phyloP scores from a whole-genome alignment of 306 rosid species.

The Benincasa hispida region DNA sequence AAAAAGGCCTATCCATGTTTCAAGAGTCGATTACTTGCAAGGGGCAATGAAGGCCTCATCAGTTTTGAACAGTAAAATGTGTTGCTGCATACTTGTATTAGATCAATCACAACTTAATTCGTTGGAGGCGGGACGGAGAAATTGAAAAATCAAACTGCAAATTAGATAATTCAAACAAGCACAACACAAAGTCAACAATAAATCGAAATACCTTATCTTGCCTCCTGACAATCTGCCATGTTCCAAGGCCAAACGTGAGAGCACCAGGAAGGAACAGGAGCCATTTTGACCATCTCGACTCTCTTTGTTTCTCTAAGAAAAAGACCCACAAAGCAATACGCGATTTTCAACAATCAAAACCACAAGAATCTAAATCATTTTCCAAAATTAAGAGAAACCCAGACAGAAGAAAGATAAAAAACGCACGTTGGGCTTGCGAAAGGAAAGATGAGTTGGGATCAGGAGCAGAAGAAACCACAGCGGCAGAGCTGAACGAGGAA shows the following conservation, averaged over 20 bases:
- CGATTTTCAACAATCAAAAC: not conserved
- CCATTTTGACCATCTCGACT: constrained; percentile 54
- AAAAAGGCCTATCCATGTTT: not conserved
- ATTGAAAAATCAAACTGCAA: not conserved
- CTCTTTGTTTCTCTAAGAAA: constrained; percentile 25
- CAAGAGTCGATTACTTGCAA: not conserved
- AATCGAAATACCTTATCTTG: constrained; percentile 50
- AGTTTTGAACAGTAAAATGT: not conserved
- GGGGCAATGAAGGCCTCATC: not conserved
- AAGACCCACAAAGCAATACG: not conserved
- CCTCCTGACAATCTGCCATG: constrained; percentile 90
- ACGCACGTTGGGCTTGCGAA: constrained; percentile 37
- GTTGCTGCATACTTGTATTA: not conserved
- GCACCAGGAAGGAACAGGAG: constrained; percentile 84
- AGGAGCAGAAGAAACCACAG: constrained; percentile 25
- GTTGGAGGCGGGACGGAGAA: not conserved
- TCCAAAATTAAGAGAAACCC: not conserved
- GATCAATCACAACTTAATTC: not conserved
- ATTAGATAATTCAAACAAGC: not conserved
- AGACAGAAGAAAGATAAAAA: not conserved
- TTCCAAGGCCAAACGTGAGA: constrained; percentile 87
- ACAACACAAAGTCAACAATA: not conserved
- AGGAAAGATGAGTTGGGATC: constrained; percentile 32
- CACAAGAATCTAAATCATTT: constrained; percentile 2
- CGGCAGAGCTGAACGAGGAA: constrained; percentile 24